These are phyloP conservation scores for Amoeboaphelidium protococcarum DNA, from an alignment of 371 early-diverging fungal genomes.

Conservation along the genomic window DNA sequence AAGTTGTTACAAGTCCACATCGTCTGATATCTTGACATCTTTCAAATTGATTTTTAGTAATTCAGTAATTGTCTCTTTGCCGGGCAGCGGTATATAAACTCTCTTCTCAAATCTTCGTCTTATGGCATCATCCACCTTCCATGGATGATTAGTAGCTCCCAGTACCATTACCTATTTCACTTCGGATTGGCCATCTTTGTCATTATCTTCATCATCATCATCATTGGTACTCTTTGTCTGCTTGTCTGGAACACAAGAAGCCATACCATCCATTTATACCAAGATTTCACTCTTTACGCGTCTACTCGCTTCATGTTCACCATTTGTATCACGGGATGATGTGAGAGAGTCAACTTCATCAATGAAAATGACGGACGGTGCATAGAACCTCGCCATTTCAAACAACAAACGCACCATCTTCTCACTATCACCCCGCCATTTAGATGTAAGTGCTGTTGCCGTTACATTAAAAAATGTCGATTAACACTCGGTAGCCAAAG, in stretches of 20 bases:
- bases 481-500: slow-evolving; percentile 68
- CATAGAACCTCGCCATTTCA: slow-evolving; percentile 55
- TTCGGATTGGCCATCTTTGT: too few relatives aligned
- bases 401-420: slow-evolving; percentile 84
- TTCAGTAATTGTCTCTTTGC: slow-evolving; percentile 15
- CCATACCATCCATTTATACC: slow-evolving; percentile 8
- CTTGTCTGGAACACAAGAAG: too few relatives aligned
- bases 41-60: slow-evolving; percentile 17
- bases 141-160: slow-evolving; percentile 27
- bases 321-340: slow-evolving; percentile 49
- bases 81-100: slow-evolving; percentile 26
- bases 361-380: slow-evolving; percentile 72
- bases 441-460: slow-evolving; percentile 66
- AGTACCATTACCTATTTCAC: slow-evolving; percentile 28
- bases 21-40: slow-evolving; percentile 10
- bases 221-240: too few relatives aligned
- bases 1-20: slow-evolving; percentile 15
- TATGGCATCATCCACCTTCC: slow-evolving; percentile 27
- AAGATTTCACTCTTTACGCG: slow-evolving; percentile 70
- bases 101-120: slow-evolving; percentile 23
- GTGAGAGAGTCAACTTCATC: slow-evolving; percentile 77
- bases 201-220: too few relatives aligned
- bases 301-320: slow-evolving; percentile 63
- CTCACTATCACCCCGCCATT: slow-evolving; percentile 91
- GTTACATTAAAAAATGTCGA: slow-evolving; percentile 68